Percentiles rank a stretch among this genome's conserved stretches.
phyloP scores from a whole-genome alignment of 2,329 filamentous ascomycete genomes.

The Xylariaceae sp. region DNA sequence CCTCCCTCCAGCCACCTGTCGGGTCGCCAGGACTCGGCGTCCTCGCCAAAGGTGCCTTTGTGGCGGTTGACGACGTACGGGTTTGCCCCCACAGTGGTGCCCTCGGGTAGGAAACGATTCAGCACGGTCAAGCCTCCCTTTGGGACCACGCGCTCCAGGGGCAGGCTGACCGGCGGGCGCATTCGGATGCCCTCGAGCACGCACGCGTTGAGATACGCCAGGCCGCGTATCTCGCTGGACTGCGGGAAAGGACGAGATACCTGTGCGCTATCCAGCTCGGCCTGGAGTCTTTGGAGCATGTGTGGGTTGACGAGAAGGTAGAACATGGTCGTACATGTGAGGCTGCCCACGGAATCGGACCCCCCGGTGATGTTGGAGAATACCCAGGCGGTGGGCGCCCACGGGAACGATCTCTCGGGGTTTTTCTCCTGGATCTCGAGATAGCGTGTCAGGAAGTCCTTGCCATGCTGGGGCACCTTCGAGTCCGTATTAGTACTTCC shows the following conservation, averaged over 20 bases:
- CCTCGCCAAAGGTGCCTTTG: conserved; percentile 29
- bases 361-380: conserved; percentile 22
- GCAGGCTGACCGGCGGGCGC: conserved; percentile 38
- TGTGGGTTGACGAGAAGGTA: too few relatives aligned
- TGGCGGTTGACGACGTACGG: conserved; percentile 38
- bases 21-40: conserved; percentile 35
- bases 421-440: neutral
- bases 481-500: neutral
- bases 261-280: too few relatives aligned
- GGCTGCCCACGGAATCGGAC: conserved; percentile 20
- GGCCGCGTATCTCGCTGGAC: too few relatives aligned
- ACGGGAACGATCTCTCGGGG: neutral
- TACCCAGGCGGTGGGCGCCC: conserved; percentile 17
- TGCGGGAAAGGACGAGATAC: too few relatives aligned
- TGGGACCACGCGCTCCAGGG: conserved; percentile 39
- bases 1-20: conserved; percentile 33
- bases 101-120: conserved; percentile 30
- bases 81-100: conserved; percentile 36
- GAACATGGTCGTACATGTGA: too few relatives aligned
- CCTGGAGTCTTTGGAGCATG: too few relatives aligned
- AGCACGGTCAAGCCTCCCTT: conserved; percentile 31
- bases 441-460: neutral
- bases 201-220: too few relatives aligned
- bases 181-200: too few relatives aligned
- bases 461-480: neutral